phyloP scores from a whole-genome alignment of 345 rosid genomes.

The Salix exigua region DNA sequence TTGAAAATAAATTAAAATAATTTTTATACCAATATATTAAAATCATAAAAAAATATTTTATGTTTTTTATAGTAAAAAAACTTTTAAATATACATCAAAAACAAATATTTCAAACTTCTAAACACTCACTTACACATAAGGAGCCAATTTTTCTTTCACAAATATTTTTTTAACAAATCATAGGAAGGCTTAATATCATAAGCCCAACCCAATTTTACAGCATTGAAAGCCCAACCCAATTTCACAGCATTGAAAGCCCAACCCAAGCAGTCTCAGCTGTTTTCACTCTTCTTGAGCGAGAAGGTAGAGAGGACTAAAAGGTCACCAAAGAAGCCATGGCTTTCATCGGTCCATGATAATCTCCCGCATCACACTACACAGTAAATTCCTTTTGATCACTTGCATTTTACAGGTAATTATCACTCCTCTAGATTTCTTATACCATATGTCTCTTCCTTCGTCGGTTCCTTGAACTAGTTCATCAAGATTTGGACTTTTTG shows the following conservation, averaged over 20 bases:
- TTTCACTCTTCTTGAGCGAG: not conserved
- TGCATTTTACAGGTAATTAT: not conserved
- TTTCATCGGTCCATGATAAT: not conserved
- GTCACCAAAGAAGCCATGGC: not conserved
- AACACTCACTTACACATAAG: too few species aligned
- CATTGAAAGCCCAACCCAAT: not conserved
- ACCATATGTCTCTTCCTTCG: not conserved
- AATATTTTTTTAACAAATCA: too few species aligned
- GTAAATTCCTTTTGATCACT: not conserved
- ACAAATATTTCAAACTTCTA: too few species aligned
- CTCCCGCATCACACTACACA: not conserved
- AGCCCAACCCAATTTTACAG: not conserved
- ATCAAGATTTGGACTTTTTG: not conserved
- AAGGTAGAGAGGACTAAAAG: not conserved
- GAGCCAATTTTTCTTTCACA: too few species aligned
- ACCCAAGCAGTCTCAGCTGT: not conserved
- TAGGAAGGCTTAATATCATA: not conserved
- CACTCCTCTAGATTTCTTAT: not conserved
- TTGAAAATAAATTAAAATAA: too few species aligned
- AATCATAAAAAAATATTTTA: too few species aligned
- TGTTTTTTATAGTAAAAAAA: too few species aligned
- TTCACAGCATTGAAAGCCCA: not conserved
- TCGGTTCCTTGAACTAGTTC: not conserved
- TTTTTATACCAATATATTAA: too few species aligned
- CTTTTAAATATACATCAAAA: too few species aligned